These are phyloP conservation scores for Fusarium anthophilum DNA, from an alignment of 2,329 filamentous ascomycete species.

Conservation along the genomic window DNA sequence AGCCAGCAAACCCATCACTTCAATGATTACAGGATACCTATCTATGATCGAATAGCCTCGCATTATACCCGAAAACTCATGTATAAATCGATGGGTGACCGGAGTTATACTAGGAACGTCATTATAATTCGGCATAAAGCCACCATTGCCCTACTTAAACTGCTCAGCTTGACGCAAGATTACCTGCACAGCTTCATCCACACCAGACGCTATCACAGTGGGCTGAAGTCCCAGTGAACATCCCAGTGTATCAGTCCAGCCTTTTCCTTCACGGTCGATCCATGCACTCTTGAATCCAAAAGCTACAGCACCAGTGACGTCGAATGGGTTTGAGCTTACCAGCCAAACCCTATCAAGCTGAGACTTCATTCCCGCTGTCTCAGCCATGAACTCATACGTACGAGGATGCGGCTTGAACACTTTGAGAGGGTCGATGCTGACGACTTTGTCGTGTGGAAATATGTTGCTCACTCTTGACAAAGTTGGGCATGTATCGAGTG, in stretches of 20 bases:
- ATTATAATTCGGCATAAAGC: background rate
- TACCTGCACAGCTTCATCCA: slow-evolving; percentile 64
- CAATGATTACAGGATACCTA: background rate
- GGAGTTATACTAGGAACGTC: background rate
- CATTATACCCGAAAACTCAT: background rate
- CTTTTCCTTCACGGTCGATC: slow-evolving; percentile 70
- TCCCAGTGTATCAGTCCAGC: slow-evolving; percentile 72
- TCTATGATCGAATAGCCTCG: background rate
- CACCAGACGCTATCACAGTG: slow-evolving; percentile 61
- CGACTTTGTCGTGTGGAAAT: slow-evolving; percentile 51
- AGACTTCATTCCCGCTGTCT: slow-evolving; percentile 57
- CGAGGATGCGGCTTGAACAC: slow-evolving; percentile 73
- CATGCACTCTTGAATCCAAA: slow-evolving; percentile 72
- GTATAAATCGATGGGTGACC: background rate
- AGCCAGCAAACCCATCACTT: background rate
- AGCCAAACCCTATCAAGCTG: slow-evolving; percentile 68
- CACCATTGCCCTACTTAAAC: background rate
- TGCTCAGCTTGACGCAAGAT: slow-evolving; percentile 37
- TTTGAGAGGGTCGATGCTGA: slow-evolving; percentile 68
- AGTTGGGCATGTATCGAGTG: slow-evolving; percentile 62
- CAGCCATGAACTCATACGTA: slow-evolving; percentile 68
- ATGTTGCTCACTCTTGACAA: slow-evolving; percentile 46
- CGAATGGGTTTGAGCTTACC: slow-evolving; percentile 78
- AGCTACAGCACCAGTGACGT: slow-evolving; percentile 70
- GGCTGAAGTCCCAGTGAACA: slow-evolving; percentile 58